Conservation (phyloP, 352 stramenopile species). For the Labyrinthula sp. region DNA sequence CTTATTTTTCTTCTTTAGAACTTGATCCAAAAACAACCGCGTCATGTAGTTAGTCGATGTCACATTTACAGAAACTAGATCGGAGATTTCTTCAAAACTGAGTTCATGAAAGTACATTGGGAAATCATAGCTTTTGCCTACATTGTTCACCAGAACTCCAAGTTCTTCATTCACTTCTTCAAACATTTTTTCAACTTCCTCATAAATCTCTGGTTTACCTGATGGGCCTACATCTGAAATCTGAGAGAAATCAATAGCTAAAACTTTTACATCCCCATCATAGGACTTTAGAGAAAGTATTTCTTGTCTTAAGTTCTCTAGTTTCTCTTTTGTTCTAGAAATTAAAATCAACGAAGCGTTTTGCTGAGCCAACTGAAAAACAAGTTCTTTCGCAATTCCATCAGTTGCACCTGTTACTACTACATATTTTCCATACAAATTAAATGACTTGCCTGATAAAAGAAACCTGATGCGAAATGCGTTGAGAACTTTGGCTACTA, state of each 20-base stretch:
- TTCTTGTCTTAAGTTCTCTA: slow-evolving; percentile 71
- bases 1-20: slow-evolving; percentile 76
- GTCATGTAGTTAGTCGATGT: slow-evolving; percentile 65
- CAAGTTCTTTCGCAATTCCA: slow-evolving; percentile 65
- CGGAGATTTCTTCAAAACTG: slow-evolving; percentile 62
- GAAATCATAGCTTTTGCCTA: slow-evolving; percentile 93
- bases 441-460: too few species aligned
- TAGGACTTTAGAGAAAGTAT: slow-evolving; percentile 69
- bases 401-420: slow-evolving; percentile 88
- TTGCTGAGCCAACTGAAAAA: slow-evolving; percentile 80
- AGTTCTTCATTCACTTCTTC: slow-evolving; percentile 53
- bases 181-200: too few species aligned
- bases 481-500: too few species aligned
- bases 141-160: slow-evolving; percentile 95
- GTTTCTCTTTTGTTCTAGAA: slow-evolving; percentile 78
- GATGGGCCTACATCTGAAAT: too few species aligned
- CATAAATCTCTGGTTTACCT: too few species aligned
- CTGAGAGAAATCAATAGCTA: slow-evolving; percentile 72
- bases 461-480: too few species aligned
- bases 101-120: slow-evolving; percentile 93
- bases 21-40: slow-evolving; percentile 58
- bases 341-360: slow-evolving; percentile 91
- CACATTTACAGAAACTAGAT: slow-evolving; percentile 73
- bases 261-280: slow-evolving; percentile 53
- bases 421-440: slow-evolving; percentile 86